These are phyloP conservation scores for Aspergillus arachidicola DNA, from an alignment of 2,329 filamentous ascomycete genomes.

Conservation along the genomic window DNA sequence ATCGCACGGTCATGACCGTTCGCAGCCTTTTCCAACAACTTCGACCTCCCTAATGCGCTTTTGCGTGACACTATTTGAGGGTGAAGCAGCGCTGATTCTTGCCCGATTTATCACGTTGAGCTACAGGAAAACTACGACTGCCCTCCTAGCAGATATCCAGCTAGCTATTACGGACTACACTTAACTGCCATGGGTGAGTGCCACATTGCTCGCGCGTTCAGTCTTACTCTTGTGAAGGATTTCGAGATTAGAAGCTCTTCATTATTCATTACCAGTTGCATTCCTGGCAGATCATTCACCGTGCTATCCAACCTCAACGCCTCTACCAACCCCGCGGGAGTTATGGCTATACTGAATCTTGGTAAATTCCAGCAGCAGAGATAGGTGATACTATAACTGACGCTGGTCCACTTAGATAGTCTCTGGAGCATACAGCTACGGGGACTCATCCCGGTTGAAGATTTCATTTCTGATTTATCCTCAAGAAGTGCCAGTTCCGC, in stretches of 20 bases:
- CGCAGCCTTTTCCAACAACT: not conserved
- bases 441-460: not conserved
- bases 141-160: not conserved
- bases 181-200: not conserved
- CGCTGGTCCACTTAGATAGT: not conserved
- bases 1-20: too few relatives aligned
- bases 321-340: not conserved
- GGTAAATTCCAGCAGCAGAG: not conserved
- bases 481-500: not conserved
- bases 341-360: not conserved
- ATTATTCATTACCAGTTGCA: not conserved
- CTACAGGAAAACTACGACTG: not conserved
- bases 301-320: not conserved
- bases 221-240: not conserved
- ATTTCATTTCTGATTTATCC: not conserved
- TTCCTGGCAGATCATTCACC: not conserved
- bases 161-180: not conserved
- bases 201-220: not conserved
- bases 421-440: not conserved
- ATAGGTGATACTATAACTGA: not conserved
- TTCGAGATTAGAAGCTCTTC: not conserved
- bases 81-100: not conserved
- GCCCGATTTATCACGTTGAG: not conserved
- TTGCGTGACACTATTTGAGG: not conserved
- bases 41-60: not conserved